phyloP scores from a whole-genome alignment of 352 stramenopile species.

The Albugo laibachii region DNA sequence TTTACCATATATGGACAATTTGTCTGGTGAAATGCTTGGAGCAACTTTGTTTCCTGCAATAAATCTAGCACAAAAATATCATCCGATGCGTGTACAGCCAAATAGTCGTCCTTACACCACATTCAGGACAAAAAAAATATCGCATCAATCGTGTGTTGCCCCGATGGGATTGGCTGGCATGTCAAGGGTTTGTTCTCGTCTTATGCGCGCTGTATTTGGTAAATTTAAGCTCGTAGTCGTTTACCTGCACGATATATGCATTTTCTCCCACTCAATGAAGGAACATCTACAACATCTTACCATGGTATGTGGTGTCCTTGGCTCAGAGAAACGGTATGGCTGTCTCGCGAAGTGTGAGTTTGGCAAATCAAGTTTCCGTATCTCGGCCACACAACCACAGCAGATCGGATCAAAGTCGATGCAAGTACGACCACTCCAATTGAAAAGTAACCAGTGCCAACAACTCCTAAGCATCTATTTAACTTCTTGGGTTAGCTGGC shows the following conservation, averaged over 20 bases:
- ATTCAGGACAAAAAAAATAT: conserved; percentile 2
- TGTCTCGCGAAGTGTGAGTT: background rate
- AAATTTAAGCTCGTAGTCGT: background rate
- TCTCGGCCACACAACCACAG: background rate
- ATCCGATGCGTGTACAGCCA: conserved; percentile 1
- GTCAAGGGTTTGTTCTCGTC: background rate
- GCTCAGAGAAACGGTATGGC: background rate
- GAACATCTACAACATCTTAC: conserved; percentile 2
- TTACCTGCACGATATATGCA: conserved; percentile 5
- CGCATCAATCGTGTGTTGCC: conserved; percentile 2
- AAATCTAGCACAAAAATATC: no score
- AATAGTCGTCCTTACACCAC: conserved; percentile 1
- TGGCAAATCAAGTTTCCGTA: background rate
- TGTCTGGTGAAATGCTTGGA: no score
- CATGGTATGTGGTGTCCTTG: conserved; percentile 2
- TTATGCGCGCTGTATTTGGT: conserved; percentile 2
- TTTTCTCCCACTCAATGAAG: background rate
- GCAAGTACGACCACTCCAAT: background rate
- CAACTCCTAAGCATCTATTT: no score
- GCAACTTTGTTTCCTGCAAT: no score
- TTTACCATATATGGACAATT: no score
- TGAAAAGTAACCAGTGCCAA: background rate
- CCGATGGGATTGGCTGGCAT: conserved; percentile 5
- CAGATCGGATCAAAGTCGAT: background rate
- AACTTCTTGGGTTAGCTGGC: no score